Conservation (phyloP, 805 yeast genomes). For the Wickerhamiella azymoides region DNA sequence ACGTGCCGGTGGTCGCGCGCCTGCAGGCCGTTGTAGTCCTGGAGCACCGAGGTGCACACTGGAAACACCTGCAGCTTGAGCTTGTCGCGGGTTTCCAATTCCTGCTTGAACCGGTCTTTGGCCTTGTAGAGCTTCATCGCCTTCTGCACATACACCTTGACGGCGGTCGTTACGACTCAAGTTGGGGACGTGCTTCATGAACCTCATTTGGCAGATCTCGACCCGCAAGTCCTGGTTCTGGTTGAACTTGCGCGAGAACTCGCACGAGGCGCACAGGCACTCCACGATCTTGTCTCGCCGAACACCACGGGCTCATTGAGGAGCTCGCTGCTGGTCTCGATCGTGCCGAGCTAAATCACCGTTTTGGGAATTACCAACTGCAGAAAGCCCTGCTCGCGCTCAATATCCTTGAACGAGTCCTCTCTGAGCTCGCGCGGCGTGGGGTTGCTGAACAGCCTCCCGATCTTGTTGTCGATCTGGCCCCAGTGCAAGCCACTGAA, state of each 20-base stretch:
- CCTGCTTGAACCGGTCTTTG: slow-evolving; percentile 33
- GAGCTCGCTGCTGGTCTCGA: slow-evolving; percentile 71
- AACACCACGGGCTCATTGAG: slow-evolving; percentile 52
- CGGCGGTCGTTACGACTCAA: slow-evolving; percentile 79
- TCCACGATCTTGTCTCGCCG: slow-evolving; percentile 40
- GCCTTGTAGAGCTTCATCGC: slow-evolving; percentile 70
- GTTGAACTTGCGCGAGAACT: slow-evolving; percentile 76
- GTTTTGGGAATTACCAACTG: slow-evolving; percentile 81
- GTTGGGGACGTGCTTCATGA: slow-evolving; percentile 85
- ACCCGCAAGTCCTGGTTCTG: slow-evolving; percentile 77
- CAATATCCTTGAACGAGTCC: slow-evolving; percentile 9
- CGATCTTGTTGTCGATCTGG: slow-evolving; percentile 49
- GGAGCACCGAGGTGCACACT: slow-evolving; percentile 56
- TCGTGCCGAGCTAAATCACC: slow-evolving; percentile 76
- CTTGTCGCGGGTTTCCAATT: slow-evolving; percentile 32
- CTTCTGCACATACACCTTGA: slow-evolving; percentile 72
- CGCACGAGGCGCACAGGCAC: slow-evolving; percentile 53
- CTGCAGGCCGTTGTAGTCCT: slow-evolving; percentile 57
- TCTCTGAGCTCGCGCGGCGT: slow-evolving; percentile 72
- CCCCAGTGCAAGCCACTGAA: slow-evolving; percentile 64
- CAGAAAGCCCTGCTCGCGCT: slow-evolving; percentile 18
- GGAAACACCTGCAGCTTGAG: slow-evolving; percentile 47
- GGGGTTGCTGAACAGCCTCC: slow-evolving; percentile 58
- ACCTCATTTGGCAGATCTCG: slow-evolving; percentile 82
- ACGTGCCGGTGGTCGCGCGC: slow-evolving; percentile 60